phyloP scores from a whole-genome alignment of 1,139 yeast genomes.

The Yamadazyma triangularis region DNA sequence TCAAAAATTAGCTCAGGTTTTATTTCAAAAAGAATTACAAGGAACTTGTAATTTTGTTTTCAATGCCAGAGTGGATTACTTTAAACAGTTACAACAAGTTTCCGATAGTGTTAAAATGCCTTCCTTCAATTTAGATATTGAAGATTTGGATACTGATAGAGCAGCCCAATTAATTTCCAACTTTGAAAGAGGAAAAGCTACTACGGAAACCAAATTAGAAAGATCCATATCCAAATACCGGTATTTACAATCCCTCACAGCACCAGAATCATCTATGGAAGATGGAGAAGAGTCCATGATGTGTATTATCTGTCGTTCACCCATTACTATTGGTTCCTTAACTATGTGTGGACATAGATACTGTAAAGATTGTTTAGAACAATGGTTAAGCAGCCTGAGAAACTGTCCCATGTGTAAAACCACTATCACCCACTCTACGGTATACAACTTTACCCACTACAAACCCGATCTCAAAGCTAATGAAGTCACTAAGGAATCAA shows the following conservation, averaged over 20 bases:
- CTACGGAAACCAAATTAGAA: slow-evolving; percentile 18
- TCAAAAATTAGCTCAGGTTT: slow-evolving; percentile 35
- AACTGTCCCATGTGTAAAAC: slow-evolving; percentile 80
- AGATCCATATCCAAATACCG: slow-evolving; percentile 51
- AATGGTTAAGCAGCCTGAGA: slow-evolving; percentile 57
- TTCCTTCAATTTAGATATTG: slow-evolving; percentile 17
- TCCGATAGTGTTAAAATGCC: slow-evolving; percentile 66
- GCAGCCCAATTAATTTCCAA: slow-evolving; percentile 1
- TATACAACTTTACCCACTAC: slow-evolving; percentile 56
- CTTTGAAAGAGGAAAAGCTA: slow-evolving; percentile 1
- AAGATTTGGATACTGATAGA: slow-evolving; percentile 11
- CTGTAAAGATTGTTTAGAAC: slow-evolving; percentile 69
- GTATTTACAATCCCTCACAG: slow-evolving; percentile 51
- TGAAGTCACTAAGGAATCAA: slow-evolving; percentile 24
- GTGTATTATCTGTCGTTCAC: slow-evolving; percentile 75
- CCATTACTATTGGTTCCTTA: slow-evolving; percentile 69
- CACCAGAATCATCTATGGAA: slow-evolving; percentile 14
- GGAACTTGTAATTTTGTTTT: slow-evolving; percentile 59
- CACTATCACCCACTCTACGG: slow-evolving; percentile 35
- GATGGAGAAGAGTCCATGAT: slow-evolving; percentile 32
- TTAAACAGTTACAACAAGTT: slow-evolving; percentile 75
- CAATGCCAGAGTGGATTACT: slow-evolving; percentile 76
- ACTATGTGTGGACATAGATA: slow-evolving; percentile 90
- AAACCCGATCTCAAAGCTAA: slow-evolving; percentile 46
- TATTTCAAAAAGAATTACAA: slow-evolving; percentile 45